phyloP scores from a whole-genome alignment of 208 protist genomes.

The Leishmania turanica region DNA sequence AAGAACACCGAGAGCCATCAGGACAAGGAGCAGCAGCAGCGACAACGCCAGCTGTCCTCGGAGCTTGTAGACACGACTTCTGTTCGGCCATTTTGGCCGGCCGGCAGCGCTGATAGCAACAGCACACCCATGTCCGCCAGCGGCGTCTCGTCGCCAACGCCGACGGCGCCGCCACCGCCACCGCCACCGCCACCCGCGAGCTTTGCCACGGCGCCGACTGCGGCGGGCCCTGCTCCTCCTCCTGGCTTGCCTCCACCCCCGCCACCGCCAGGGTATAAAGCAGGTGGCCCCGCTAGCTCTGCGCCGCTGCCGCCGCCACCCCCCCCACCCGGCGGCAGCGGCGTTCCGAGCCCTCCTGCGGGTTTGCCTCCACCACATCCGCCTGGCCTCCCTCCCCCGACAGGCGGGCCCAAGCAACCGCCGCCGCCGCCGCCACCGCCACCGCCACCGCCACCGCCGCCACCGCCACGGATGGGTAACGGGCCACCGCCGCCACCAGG shows the following conservation, averaged over 20 bases:
- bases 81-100: background rate
- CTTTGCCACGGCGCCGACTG: background rate
- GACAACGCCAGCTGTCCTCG: background rate
- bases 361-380: constrained; percentile 36
- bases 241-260: constrained; percentile 21
- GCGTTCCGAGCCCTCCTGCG: constrained; percentile 11
- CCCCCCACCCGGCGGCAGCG: constrained; percentile 10
- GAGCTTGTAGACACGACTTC: background rate
- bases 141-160: constrained; percentile 1
- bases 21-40: background rate
- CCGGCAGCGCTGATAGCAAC: background rate
- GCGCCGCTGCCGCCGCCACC: constrained; percentile 12
- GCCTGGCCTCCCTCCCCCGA: constrained; percentile 12
- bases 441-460: constrained; percentile 33
- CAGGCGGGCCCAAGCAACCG: constrained; percentile 7
- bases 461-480: constrained; percentile 24
- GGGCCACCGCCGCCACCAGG: constrained; percentile 30
- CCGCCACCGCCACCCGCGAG: background rate
- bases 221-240: background rate
- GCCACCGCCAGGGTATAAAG: constrained; percentile 12
- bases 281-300: background rate
- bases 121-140: background rate
- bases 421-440: constrained; percentile 14
- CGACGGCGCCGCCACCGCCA: constrained; percentile 13
- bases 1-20: background rate